Base-by-base conservation (phyloP, 139 green algal genomes). In the Chloropicon primus region DNA sequence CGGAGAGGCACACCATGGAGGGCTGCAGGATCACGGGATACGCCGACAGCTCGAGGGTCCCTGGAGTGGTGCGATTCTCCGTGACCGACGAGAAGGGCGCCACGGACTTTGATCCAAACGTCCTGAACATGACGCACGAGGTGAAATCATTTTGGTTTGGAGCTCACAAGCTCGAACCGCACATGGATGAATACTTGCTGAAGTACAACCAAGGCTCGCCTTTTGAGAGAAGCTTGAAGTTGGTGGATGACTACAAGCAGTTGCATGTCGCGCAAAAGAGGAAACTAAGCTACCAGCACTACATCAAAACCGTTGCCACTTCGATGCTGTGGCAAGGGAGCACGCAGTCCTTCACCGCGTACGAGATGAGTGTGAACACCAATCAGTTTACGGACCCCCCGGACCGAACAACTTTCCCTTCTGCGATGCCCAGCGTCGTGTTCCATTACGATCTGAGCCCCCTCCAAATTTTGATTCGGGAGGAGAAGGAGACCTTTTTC, bases 91-190 rank as follows among this genome's bases (percentile, higher is more conserved):
- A 5, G 10, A 62, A 17, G 41, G 41, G 41, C 41, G 41, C 5
- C 41, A 62, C 41, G 10, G 17, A 5, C 3, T 86, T 87, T 72
- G 71, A 85, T 72, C 21, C 26, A 0, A 25, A 79, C 2, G 79
- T 53, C 0, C 80, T 88, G 79, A 88, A 88, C 80, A 86, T 88
- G 83, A 84, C 79, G 23, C 84, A 88, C 74, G 27, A 29, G 25
- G 82, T 86, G 0, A 27, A 88, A 29, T 72, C 80, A 71, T 80
- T 88, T 26, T 83, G 54, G 28, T 88, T 88, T 24, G 84, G 84
- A 10, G 10, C 41, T 62, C 41, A 62, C 41, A 62, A 62, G 41
- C 41, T 62, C 41, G 41, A 62, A 17, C 41, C 41, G 17, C 17
- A 62, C 41, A 62, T 62, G 41, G 41, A 5, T 62, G 41, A 62